Evolutionary conservation across 2,329 filamentous ascomycete species (phyloP).

Genomic region (Aureobasidium sp.): DNA sequence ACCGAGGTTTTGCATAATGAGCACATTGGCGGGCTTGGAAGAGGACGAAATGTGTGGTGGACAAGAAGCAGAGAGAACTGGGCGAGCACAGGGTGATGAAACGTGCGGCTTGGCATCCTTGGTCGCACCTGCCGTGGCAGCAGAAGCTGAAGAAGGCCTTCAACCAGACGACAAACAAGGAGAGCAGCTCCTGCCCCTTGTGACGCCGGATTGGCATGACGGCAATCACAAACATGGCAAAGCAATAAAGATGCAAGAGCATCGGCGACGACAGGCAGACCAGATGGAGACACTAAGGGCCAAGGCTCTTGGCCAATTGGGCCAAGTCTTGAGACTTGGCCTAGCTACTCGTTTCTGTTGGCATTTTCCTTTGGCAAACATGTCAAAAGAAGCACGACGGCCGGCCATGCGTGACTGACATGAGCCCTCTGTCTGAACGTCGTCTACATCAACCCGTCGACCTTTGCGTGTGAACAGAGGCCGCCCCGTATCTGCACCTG

Average conservation of each 20-base stretch:
- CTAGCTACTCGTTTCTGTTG: neutral
- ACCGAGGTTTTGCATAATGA: neutral
- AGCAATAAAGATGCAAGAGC: neutral
- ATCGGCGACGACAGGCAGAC: slow-evolving; percentile 1
- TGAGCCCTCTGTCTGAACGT: neutral
- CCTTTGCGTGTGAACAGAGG: slow-evolving; percentile 1
- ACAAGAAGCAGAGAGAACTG: neutral
- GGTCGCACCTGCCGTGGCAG: neutral
- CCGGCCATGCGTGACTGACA: slow-evolving; percentile 7
- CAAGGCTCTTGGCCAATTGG: neutral
- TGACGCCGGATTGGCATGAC: neutral
- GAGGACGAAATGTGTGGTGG: neutral
- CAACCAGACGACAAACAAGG: neutral
- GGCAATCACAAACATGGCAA: neutral
- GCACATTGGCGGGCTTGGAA: slow-evolving; percentile 2
- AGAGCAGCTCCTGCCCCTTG: neutral
- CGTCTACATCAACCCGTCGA: neutral
- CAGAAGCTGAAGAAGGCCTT: neutral
- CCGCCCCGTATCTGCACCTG: neutral
- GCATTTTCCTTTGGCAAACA: slow-evolving; percentile 1
- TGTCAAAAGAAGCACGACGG: slow-evolving; percentile 10
- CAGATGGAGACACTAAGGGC: neutral
- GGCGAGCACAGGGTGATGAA: neutral
- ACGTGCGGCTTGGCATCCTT: slow-evolving; percentile 1
- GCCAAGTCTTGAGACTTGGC: neutral